Evolutionary conservation across 305 asterid species (phyloP), one percentile per base, ranked within the genome.

Genomic region (Caryopteris hybrid): DNA sequence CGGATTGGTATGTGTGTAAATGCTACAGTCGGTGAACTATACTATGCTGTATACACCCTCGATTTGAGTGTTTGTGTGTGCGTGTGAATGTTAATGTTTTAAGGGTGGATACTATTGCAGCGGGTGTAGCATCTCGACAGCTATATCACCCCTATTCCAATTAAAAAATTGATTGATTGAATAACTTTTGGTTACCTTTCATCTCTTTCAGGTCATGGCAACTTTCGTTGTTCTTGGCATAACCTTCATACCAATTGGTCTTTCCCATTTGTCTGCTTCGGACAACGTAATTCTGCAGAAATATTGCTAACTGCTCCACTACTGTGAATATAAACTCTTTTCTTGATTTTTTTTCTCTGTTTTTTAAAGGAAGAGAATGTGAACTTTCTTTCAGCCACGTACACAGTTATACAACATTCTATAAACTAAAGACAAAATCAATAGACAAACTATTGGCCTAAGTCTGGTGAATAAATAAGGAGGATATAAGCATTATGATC

Each of bases 181-280:
- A 41, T 39, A 23, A 23, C 9, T 42, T 42, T 31, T 18, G 66
- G 64, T 66, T 33, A 27, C 18, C 29, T 17, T 46, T 42, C 21
- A 11, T 70, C 47, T 66, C 16, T 53, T 68, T 56, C 89, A 92
- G 98, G 92, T 92, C 46, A 90, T 93, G 72, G 74, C 90, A 46
- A 73, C 85, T 12, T 88, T 86, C 68, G 50, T 88, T 55, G 56
- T 85, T 69, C 80, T 93, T 13, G 89, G 95, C 41, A 29, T 90
- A 60, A 71, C 84, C 64, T 88, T 88, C 79, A 78, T 93, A 56
- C 96, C 97, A 0, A 84, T 93, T 48, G 99, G 97, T 2, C 79
- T 90, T 70, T 77, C 83, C 64, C 89, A 93, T 61, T 79, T 93
- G 52, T 78, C 83, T 47, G 96, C 97, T 63, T 93, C 97, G 2